Base-by-base conservation (phyloP, 768 basidiomycete genomes). In the Calocybe indica region DNA sequence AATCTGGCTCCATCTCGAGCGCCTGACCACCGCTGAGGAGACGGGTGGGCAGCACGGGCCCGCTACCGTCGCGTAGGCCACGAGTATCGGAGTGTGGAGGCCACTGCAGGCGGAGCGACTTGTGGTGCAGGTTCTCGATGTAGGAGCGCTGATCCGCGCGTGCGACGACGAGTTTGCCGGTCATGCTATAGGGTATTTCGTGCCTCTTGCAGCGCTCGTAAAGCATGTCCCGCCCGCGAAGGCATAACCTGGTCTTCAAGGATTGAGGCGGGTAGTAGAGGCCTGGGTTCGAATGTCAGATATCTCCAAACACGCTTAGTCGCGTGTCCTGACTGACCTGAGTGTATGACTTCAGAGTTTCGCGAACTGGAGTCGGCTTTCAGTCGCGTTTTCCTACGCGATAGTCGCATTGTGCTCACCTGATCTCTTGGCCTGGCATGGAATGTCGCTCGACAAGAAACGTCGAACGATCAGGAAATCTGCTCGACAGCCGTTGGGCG, bases 291-390 rank as follows among this genome's bases (percentile, higher is more conserved):
- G 11, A 15, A 14, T 13, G 15, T 12, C 5, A 11, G 31, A 8
- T 13, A 2, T 37, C 11, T 37, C 11, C 36, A 37, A 37, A 37
- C 14, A 4, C 14, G 14, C 36, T 37, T 11, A 4, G 36, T 37
- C 11, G 11, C 11, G 36, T 37, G n/a, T 11, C 14, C 36, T 43
- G 12, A 51, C 60, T 37, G 58, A 82, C 88, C 92, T 51, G 89
- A 85, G 68, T 97, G 94, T 28, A 97, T 87, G 15, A 98, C 94
- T 59, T 96, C 94, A 0, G 92, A 94, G 62, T 95, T 96, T 11
- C 94, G 80, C 36, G 90, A 92, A 62, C 92, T 93, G 14, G 39
- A 22, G 29, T 9, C 37, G 38, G 33, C 43, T 33, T 37, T 53
- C 22, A 49, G 45, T 37, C 30, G 28, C 5, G 36, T 12, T n/a